Conservation (phyloP, 176 grass and related monocot genomes). For the Hsuehochloa calcarea region DNA sequence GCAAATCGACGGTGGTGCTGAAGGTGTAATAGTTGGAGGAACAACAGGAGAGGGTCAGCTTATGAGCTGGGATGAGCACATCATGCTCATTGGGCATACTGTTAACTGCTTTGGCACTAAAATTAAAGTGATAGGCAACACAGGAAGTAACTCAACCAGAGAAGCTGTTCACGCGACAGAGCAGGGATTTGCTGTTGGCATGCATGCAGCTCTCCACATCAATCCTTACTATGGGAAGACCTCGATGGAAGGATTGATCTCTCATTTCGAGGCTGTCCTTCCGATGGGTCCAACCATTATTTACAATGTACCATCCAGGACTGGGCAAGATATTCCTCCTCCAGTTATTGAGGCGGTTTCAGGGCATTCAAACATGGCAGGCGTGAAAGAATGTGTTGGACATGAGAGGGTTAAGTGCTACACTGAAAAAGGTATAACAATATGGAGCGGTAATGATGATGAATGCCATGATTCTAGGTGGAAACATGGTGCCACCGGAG, state of each 20-base stretch:
- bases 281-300: conserved; percentile 84
- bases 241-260: conserved; percentile 60
- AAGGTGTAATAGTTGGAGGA: conserved; percentile 92
- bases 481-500: conserved; percentile 65
- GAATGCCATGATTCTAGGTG: conserved; percentile 84
- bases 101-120: conserved; percentile 94
- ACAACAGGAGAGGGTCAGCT: conserved; percentile 93
- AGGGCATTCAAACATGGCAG: conserved; percentile 60
- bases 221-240: conserved; percentile 98
- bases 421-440: conserved; percentile 57
- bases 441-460: conserved; percentile 79
- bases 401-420: conserved; percentile 68
- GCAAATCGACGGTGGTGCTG: conserved; percentile 66
- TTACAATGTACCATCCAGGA: conserved; percentile 80
- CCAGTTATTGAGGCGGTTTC: conserved; percentile 54
- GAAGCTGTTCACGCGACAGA: conserved; percentile 89
- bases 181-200: conserved; percentile 85
- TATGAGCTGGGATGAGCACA: conserved; percentile 99
- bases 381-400: conserved; percentile 83
- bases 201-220: conserved; percentile 96
- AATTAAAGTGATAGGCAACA: conserved; percentile 95
- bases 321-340: conserved; percentile 78
- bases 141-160: conserved; percentile 89
- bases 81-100: conserved; percentile 94
- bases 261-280: conserved; percentile 78